Conservation (phyloP, 2,329 filamentous ascomycete genomes). For the Magnaporthiopsis rhizophila region DNA sequence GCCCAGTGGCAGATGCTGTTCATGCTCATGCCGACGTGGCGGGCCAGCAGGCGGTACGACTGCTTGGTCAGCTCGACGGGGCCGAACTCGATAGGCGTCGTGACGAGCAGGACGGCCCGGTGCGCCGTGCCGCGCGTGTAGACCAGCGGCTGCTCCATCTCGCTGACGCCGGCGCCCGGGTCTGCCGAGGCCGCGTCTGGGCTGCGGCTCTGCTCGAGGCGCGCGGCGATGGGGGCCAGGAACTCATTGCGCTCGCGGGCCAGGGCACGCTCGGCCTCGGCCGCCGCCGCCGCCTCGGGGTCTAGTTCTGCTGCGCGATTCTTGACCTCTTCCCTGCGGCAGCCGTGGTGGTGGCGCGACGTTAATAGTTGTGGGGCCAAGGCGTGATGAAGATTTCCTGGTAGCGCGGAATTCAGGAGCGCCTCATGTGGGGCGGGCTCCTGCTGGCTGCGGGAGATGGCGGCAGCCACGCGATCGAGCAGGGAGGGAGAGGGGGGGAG, state of each 20-base stretch:
- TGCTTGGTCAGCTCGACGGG: conserved; percentile 19
- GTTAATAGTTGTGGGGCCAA: not conserved
- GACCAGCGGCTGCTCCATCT: conserved; percentile 5
- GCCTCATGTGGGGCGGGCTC: not conserved
- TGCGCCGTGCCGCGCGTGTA: conserved; percentile 4
- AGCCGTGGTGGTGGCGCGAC: not conserved
- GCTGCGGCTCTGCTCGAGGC: conserved; percentile 4
- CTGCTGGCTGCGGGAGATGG: not conserved
- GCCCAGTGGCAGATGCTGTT: conserved; percentile 22
- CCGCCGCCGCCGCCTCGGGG: not conserved
- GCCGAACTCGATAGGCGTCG: conserved; percentile 20
- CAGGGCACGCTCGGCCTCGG: conserved; percentile 2
- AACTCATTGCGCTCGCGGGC: conserved; percentile 7
- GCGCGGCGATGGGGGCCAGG: conserved; percentile 4
- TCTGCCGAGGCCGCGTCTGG: not conserved
- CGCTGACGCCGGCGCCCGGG: not conserved
- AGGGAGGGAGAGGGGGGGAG: not conserved
- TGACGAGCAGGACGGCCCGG: conserved; percentile 21
- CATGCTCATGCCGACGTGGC: conserved; percentile 21
- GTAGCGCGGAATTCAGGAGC: not conserved
- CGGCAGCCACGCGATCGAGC: not conserved
- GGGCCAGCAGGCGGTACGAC: conserved; percentile 19
- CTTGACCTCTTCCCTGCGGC: conserved; percentile 5
- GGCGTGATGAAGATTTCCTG: not conserved
- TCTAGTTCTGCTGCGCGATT: not conserved